Conservation (phyloP, 2,329 filamentous ascomycete species). For the Colletotrichum horii region DNA sequence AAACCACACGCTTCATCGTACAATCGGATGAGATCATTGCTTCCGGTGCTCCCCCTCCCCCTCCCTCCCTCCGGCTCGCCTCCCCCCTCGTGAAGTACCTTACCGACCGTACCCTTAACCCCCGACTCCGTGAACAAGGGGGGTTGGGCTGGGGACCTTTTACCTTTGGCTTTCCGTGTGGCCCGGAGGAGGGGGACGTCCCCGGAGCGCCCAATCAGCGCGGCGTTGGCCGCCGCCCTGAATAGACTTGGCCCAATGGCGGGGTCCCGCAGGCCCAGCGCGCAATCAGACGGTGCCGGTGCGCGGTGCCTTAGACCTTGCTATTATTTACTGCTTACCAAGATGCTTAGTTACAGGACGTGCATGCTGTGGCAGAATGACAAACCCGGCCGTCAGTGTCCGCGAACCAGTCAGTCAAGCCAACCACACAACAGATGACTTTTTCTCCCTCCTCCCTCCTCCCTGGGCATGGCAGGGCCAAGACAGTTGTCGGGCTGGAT, state of each 20-base stretch:
- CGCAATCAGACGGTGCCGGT: background rate
- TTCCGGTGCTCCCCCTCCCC: background rate
- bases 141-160: background rate
- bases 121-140: background rate
- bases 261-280: background rate
- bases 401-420: background rate
- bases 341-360: slow-evolving; percentile 16
- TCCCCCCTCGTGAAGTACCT: background rate
- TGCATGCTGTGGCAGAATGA: slow-evolving; percentile 19
- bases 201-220: background rate
- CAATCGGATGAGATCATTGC: background rate
- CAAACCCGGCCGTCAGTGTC: slow-evolving; percentile 3
- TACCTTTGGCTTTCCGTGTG: background rate
- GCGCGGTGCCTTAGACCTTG: background rate
- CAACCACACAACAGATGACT: slow-evolving; percentile 10
- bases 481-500: background rate
- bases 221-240: background rate
- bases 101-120: background rate
- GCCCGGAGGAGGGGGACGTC: background rate
- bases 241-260: slow-evolving; percentile 11
- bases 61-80: background rate
- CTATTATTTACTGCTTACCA: slow-evolving; percentile 13
- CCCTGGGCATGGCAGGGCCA: background rate
- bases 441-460: background rate
- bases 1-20: background rate